Conservation (phyloP, 208 protist genomes). For the Leishmania gerbilli region DNA sequence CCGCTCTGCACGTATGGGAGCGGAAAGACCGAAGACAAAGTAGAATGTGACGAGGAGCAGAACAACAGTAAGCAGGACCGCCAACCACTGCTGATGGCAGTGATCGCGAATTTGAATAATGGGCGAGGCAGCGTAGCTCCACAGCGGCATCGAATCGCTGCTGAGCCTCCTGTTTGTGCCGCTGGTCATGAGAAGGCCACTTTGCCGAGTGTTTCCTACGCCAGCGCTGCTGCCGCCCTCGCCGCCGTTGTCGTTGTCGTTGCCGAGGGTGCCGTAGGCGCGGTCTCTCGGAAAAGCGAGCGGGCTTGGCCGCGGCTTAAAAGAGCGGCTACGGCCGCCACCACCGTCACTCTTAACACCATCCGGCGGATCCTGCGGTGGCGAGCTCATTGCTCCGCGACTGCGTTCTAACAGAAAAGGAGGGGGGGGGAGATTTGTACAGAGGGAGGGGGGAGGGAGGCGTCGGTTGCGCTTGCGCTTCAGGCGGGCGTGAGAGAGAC, state of each 20-base stretch:
- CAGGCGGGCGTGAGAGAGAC: not conserved
- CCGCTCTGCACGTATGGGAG: slow-evolving; percentile 23
- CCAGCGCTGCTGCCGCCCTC: not conserved
- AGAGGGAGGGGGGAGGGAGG: not conserved
- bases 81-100: slow-evolving; percentile 77
- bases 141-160: slow-evolving; percentile 26
- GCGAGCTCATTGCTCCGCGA: not conserved
- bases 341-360: not conserved
- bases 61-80: slow-evolving; percentile 44
- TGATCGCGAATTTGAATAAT: slow-evolving; percentile 56
- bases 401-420: not conserved
- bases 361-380: not conserved
- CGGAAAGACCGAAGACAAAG: slow-evolving; percentile 49
- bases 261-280: slow-evolving; percentile 41
- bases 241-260: not conserved
- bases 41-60: slow-evolving; percentile 56
- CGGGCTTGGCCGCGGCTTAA: slow-evolving; percentile 36
- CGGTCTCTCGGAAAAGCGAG: slow-evolving; percentile 30
- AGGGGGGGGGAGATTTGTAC: no score
- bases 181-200: not conserved
- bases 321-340: not conserved
- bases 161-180: not conserved
- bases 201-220: not conserved
- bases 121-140: slow-evolving; percentile 47
- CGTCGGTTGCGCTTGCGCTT: not conserved